Conservation (phyloP, 164 flowering plant genomes). For the Aristolochia californica region DNA sequence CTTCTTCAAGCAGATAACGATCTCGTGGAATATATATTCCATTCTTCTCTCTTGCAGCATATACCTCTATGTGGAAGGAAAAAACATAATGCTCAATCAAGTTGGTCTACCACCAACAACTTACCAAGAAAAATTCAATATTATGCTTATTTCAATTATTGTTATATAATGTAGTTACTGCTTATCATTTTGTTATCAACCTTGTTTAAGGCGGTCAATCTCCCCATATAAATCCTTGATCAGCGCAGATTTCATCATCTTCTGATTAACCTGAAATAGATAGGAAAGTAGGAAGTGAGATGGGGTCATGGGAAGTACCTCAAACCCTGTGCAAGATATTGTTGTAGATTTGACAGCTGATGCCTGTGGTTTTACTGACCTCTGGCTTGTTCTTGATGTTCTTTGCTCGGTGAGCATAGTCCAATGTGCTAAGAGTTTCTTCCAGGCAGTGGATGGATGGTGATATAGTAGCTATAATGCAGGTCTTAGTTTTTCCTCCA, state of each 20-base stretch:
- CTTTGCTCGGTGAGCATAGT: slow-evolving; percentile 97
- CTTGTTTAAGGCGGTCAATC: slow-evolving; percentile 95
- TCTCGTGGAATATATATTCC: slow-evolving; percentile 82
- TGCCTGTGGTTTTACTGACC: slow-evolving; percentile 27
- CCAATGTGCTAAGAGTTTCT: slow-evolving; percentile 91
- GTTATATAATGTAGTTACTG: too few species aligned
- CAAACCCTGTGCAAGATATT: background rate
- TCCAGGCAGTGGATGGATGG: slow-evolving; percentile 71
- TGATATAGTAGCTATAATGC: slow-evolving; percentile 77
- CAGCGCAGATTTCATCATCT: slow-evolving; percentile 96
- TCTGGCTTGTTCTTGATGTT: slow-evolving; percentile 93
- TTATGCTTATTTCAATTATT: too few species aligned
- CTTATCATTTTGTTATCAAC: slow-evolving; percentile 27
- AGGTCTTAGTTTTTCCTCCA: slow-evolving; percentile 89
- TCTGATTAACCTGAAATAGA: slow-evolving; percentile 79
- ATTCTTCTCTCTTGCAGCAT: slow-evolving; percentile 80
- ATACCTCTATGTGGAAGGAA: slow-evolving; percentile 42
- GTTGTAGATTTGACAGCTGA: too few species aligned
- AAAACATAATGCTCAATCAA: slow-evolving; percentile 4
- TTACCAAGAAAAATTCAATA: too few species aligned
- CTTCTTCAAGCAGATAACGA: slow-evolving; percentile 70
- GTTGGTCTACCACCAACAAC: background rate
- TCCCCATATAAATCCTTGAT: slow-evolving; percentile 91
- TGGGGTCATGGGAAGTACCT: background rate
- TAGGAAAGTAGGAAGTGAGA: slow-evolving; percentile 3